phyloP scores from a whole-genome alignment of 2,329 filamentous ascomycete genomes.

The Pseudogymnoascus sp. region DNA sequence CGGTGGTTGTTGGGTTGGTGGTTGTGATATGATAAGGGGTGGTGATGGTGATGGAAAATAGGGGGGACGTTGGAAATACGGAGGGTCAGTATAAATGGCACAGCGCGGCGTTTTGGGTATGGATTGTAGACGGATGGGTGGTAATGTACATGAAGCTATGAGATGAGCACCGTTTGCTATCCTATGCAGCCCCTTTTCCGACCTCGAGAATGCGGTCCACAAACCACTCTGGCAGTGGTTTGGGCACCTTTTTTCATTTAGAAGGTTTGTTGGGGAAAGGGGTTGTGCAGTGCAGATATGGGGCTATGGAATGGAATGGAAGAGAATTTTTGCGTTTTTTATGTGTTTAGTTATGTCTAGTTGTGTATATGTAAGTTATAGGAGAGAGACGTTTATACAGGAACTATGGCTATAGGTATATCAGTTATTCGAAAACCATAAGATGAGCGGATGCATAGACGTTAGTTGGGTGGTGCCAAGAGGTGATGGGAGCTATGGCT shows the following conservation, averaged over 20 bases:
- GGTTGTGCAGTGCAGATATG: not conserved
- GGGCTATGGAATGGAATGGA: too few relatives aligned
- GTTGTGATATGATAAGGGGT: conserved; percentile 11
- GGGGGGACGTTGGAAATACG: not conserved
- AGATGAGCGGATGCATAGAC: too few relatives aligned
- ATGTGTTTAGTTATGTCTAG: not conserved
- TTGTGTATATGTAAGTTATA: not conserved
- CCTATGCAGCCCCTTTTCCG: too few relatives aligned
- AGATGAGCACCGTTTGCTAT: not conserved
- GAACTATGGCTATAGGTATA: not conserved
- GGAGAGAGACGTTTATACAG: not conserved
- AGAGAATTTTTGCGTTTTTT: not conserved
- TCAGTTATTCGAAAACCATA: too few relatives aligned
- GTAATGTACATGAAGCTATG: not conserved
- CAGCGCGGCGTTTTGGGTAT: not conserved
- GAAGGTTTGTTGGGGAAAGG: not conserved
- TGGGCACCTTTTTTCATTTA: too few relatives aligned
- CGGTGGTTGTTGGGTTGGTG: conserved; percentile 15
- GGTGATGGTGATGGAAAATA: not conserved
- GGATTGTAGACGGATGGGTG: not conserved
- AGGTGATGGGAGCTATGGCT: too few relatives aligned
- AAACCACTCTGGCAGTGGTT: not conserved
- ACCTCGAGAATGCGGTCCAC: too few relatives aligned
- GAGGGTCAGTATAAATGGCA: not conserved
- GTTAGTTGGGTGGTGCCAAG: too few relatives aligned